phyloP scores from a whole-genome alignment of 139 green algal genomes.

The Chlamydomonas eustigma region DNA sequence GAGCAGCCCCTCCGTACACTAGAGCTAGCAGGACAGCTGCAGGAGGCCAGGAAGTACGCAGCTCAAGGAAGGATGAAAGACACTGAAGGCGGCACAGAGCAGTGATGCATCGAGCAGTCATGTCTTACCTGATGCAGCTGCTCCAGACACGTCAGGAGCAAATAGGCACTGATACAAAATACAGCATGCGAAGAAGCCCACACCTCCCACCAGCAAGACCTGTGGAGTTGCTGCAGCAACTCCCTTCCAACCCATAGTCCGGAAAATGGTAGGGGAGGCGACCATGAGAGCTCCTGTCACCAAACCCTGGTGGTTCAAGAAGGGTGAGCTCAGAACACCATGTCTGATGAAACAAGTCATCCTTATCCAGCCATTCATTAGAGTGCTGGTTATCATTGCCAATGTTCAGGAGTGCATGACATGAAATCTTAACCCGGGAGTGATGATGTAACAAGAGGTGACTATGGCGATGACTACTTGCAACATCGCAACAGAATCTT shows the following conservation, averaged over 20 bases:
- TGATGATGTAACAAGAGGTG: no score
- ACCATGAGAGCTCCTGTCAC: constrained; percentile 12
- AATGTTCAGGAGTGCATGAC: no score
- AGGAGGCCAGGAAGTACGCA: neutral
- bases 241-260: constrained; percentile 67
- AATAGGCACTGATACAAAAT: constrained; percentile 51
- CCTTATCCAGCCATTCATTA: no score
- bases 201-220: constrained; percentile 54
- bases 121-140: neutral
- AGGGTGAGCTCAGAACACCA: no score
- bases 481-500: no score
- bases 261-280: constrained; percentile 72
- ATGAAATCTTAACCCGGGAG: no score
- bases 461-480: no score
- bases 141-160: neutral
- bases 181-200: constrained; percentile 72
- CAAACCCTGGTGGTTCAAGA: constrained; percentile 14
- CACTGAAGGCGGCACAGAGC: constrained; percentile 1
- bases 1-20: constrained; percentile 60
- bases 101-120: no score
- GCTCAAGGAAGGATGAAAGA: no score
- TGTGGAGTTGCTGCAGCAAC: constrained; percentile 71
- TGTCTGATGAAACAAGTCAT: no score
- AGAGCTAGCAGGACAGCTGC: constrained; percentile 43
- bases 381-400: no score